Conservation (phyloP, 305 asterid species). For the Stenogyne calaminthoides region DNA sequence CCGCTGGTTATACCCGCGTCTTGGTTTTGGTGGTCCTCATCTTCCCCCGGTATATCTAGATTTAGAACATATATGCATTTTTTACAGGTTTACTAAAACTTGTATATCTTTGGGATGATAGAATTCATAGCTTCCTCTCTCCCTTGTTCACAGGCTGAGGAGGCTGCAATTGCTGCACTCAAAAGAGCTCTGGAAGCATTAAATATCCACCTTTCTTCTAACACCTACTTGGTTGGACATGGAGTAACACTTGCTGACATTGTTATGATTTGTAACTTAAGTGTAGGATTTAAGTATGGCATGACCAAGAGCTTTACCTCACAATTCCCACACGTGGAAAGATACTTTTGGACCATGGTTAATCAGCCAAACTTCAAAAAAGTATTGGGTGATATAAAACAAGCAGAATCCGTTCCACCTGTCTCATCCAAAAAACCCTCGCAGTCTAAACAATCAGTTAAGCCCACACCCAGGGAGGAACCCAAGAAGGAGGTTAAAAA, state of each 20-base stretch:
- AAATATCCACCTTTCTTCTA: slow-evolving; percentile 74
- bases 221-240: slow-evolving; percentile 84
- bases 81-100: not conserved
- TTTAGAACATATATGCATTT: not conserved
- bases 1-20: slow-evolving; percentile 68
- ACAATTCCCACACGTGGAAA: slow-evolving; percentile 56
- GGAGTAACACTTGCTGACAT: slow-evolving; percentile 83
- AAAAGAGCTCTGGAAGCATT: slow-evolving; percentile 81
- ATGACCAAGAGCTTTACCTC: slow-evolving; percentile 69
- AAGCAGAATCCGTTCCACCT: slow-evolving; percentile 47
- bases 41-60: slow-evolving; percentile 55
- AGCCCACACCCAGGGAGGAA: slow-evolving; percentile 46
- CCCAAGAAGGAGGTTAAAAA: slow-evolving; percentile 45
- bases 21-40: slow-evolving; percentile 43
- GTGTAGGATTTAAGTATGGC: slow-evolving; percentile 41
- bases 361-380: slow-evolving; percentile 54
- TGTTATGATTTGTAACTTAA: slow-evolving; percentile 60
- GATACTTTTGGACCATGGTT: slow-evolving; percentile 62
- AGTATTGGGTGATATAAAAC: slow-evolving; percentile 45
- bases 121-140: not conserved
- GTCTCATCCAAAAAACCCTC: slow-evolving; percentile 46
- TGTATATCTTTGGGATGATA: not conserved
- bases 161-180: slow-evolving; percentile 56
- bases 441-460: slow-evolving; percentile 46
- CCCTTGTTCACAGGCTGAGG: slow-evolving; percentile 61